phyloP scores from a whole-genome alignment of 192 early-diverging fungal genomes.

The Backusella circina region DNA sequence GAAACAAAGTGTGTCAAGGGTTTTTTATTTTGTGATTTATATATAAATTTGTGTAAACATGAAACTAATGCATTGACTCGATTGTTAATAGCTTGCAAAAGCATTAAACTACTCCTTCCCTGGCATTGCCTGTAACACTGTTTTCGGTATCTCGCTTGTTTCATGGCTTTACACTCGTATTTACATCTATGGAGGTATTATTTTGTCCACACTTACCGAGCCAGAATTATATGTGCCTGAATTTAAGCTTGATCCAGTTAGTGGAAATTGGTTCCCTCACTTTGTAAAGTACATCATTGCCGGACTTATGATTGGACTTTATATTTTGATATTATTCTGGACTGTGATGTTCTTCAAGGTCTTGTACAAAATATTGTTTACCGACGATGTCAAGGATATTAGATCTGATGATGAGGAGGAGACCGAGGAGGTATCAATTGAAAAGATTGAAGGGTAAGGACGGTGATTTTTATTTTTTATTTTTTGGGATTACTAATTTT shows the following conservation, averaged over 20 bases:
- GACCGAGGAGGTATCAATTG: slow-evolving; percentile 18
- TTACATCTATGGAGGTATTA: slow-evolving; percentile 65
- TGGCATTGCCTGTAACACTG: slow-evolving; percentile 48
- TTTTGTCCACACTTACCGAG: slow-evolving; percentile 53
- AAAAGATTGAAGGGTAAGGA: slow-evolving; percentile 6
- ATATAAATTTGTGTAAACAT: not conserved
- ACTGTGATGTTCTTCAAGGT: slow-evolving; percentile 62
- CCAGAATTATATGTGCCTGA: slow-evolving; percentile 50
- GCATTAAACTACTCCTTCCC: slow-evolving; percentile 69
- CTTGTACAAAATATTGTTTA: slow-evolving; percentile 52
- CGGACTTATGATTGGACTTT: slow-evolving; percentile 45
- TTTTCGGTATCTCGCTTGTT: slow-evolving; percentile 66
- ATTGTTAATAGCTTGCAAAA: slow-evolving; percentile 60
- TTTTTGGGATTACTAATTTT: not conserved
- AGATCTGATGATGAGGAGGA: slow-evolving; percentile 66
- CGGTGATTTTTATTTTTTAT: not conserved
- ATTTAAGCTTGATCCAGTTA: slow-evolving; percentile 38
- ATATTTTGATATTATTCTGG: slow-evolving; percentile 67
- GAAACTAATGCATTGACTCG: not conserved
- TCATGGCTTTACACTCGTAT: slow-evolving; percentile 77
- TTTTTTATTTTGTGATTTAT: not conserved
- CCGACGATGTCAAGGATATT: slow-evolving; percentile 55
- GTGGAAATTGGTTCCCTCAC: slow-evolving; percentile 49
- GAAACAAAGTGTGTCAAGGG: not conserved
- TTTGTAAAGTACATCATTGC: slow-evolving; percentile 42